Evolutionary conservation across 768 basidiomycete species (phyloP).

Genomic region (Lactarius trivialis): DNA sequence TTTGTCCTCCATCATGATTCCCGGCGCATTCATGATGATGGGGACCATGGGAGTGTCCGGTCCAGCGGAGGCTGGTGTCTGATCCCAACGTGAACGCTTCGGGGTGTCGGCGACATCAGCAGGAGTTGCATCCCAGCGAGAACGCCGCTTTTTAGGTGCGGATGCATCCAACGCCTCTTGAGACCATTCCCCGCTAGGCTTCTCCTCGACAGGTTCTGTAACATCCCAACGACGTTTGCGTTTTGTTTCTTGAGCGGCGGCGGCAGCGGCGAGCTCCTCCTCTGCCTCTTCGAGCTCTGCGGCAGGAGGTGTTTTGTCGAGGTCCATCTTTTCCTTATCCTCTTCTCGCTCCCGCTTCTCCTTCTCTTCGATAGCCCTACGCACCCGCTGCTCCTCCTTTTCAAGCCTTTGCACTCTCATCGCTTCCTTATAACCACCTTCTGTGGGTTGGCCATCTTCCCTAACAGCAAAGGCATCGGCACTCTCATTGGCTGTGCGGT

Average conservation of each 20-base stretch:
- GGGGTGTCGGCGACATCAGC: slow-evolving; percentile 69
- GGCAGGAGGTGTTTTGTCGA: slow-evolving; percentile 89
- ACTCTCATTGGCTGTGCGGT: slow-evolving; percentile 74
- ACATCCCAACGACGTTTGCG: slow-evolving; percentile 84
- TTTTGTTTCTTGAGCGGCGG: slow-evolving; percentile 48
- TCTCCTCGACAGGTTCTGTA: slow-evolving; percentile 47
- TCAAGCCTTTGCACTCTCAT: slow-evolving; percentile 89
- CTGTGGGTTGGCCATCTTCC: slow-evolving; percentile 61
- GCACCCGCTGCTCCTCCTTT: slow-evolving; percentile 85
- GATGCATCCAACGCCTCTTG: slow-evolving; percentile 68
- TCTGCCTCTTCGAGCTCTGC: slow-evolving; percentile 69
- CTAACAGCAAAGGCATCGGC: slow-evolving; percentile 67
- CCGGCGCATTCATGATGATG: slow-evolving; percentile 84
- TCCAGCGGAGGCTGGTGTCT: slow-evolving; percentile 64
- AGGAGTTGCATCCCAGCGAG: slow-evolving; percentile 94
- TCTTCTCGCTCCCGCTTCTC: slow-evolving; percentile 70
- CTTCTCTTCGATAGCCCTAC: slow-evolving; percentile 82
- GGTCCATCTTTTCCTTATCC: slow-evolving; percentile 70
- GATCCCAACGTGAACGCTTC: slow-evolving; percentile 95
- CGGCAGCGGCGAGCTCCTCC: slow-evolving; percentile 55
- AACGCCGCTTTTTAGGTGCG: slow-evolving; percentile 85
- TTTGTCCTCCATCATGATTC: slow-evolving; percentile 84
- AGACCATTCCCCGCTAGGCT: slow-evolving; percentile 59
- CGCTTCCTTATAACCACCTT: slow-evolving; percentile 92
- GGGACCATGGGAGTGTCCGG: slow-evolving; percentile 63